A percentile compares a stretch with the other conserved stretches of the same genome.
phyloP scores from a whole-genome alignment of 306 rosid species.

The Dalbergia cochinchinensis region DNA sequence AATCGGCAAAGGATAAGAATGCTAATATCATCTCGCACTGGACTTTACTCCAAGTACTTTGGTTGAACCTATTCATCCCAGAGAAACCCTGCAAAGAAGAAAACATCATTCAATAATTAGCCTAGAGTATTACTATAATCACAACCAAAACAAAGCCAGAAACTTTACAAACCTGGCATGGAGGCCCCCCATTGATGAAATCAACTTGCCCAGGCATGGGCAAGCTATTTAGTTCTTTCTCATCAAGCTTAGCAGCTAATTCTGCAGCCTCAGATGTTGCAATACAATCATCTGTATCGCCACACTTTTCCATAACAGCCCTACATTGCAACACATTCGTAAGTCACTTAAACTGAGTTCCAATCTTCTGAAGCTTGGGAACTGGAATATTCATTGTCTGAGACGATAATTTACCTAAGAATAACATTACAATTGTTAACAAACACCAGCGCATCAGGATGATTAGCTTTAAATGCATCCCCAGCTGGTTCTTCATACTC shows the following conservation, averaged over 20 bases:
- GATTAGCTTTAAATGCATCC: conserved; percentile 85
- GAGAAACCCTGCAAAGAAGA: conserved; percentile 81
- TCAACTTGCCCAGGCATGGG: conserved; percentile 96
- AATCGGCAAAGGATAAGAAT: conserved; percentile 92
- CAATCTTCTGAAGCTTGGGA: not conserved
- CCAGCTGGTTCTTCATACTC: conserved; percentile 99
- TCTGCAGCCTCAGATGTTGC: conserved; percentile 86
- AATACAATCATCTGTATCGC: conserved; percentile 89
- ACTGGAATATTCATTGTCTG: not conserved
- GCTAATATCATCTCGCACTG: conserved; percentile 99
- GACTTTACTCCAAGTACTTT: conserved; percentile 96
- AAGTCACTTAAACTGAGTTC: conserved; percentile 27
- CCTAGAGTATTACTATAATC: not conserved
- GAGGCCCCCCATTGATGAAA: conserved; percentile 98
- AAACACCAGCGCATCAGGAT: conserved; percentile 81
- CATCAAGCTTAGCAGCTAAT: conserved; percentile 68
- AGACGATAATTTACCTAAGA: conserved; percentile 63
- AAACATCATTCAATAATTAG: conserved; percentile 9
- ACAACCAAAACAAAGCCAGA: conserved; percentile 15
- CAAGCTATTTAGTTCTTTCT: conserved; percentile 61
- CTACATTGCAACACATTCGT: conserved; percentile 54
- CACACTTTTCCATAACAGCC: conserved; percentile 93
- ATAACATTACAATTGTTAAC: conserved; percentile 90
- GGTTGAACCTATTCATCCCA: conserved; percentile 95
- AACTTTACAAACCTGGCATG: conserved; percentile 77